These are phyloP conservation scores for Cladosporium oxysporum DNA, from an alignment of 2,329 filamentous ascomycete genomes.

Conservation along the genomic window DNA sequence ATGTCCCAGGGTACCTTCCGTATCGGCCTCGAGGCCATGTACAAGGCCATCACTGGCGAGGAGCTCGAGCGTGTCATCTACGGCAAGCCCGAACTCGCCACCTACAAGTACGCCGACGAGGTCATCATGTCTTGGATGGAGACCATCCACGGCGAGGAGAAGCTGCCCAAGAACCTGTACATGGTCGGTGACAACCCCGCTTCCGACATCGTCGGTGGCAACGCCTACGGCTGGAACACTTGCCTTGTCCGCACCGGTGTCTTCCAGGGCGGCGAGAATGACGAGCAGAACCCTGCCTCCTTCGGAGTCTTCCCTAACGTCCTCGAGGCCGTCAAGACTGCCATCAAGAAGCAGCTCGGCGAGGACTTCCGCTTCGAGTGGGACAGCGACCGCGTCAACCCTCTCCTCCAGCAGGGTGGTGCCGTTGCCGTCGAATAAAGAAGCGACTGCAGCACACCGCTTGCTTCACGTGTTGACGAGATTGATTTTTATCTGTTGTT, in stretches of 20 bases:
- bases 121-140: conserved; percentile 75
- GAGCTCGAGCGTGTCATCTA: conserved; percentile 76
- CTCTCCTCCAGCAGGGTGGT: conserved; percentile 49
- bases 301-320: conserved; percentile 77
- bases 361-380: conserved; percentile 73
- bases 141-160: conserved; percentile 71
- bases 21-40: conserved; percentile 72
- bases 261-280: conserved; percentile 75
- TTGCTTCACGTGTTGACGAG: conserved; percentile 18
- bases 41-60: conserved; percentile 67
- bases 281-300: conserved; percentile 73
- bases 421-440: conserved; percentile 32
- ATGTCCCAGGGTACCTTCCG: conserved; percentile 77
- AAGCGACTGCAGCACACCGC: not conserved
- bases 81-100: conserved; percentile 72
- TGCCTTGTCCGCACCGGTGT: conserved; percentile 77
- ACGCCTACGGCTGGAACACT: conserved; percentile 82
- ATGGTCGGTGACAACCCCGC: conserved; percentile 77
- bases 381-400: conserved; percentile 67
- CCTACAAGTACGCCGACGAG: conserved; percentile 78
- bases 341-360: conserved; percentile 70
- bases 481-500: conserved; percentile 17
- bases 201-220: conserved; percentile 73
- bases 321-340: conserved; percentile 68
- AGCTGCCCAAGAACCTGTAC: conserved; percentile 69